Percentiles rank a stretch among this genome's conserved stretches.
Evolutionary conservation across 169 alveolate species (phyloP).

Genomic region (Cardiosporidium cionae): DNA sequence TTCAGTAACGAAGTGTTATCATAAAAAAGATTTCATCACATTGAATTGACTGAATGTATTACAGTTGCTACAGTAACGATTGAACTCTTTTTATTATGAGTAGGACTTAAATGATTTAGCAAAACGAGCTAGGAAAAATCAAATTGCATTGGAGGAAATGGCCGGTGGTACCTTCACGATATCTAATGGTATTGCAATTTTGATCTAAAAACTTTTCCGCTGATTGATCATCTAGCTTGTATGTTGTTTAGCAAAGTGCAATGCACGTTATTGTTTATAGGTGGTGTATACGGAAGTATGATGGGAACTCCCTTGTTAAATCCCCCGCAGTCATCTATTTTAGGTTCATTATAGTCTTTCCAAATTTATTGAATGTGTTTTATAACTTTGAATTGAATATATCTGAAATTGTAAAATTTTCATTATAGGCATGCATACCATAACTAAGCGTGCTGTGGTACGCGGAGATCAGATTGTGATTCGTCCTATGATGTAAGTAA

Average conservation of each 20-base stretch:
- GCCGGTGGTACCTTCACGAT: conserved; percentile 93
- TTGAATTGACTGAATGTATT: background rate
- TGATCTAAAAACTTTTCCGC: background rate
- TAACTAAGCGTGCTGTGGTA: conserved; percentile 82
- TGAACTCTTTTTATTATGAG: too few relatives aligned
- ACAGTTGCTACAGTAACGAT: background rate
- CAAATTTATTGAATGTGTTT: background rate
- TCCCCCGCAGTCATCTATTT: conserved; percentile 89
- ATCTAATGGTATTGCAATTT: conserved; percentile 67
- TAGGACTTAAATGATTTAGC: conserved; percentile 71
- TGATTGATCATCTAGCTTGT: background rate
- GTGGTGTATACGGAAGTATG: conserved; percentile 92
- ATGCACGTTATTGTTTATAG: conserved; percentile 8
- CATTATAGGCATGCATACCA: conserved; percentile 83
- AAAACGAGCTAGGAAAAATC: conserved; percentile 77
- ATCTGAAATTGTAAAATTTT: background rate
- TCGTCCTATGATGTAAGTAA: conserved; percentile 81
- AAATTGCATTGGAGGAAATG: conserved; percentile 83
- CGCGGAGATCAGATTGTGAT: conserved; percentile 81
- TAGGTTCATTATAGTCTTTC: conserved; percentile 39
- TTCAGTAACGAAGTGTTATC: background rate
- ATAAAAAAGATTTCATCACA: background rate
- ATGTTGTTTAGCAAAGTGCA: background rate
- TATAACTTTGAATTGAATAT: background rate
- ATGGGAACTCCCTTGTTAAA: conserved; percentile 91